Base-by-base conservation (phyloP, 2,329 filamentous ascomycete genomes). In the Phialophora chinensis region DNA sequence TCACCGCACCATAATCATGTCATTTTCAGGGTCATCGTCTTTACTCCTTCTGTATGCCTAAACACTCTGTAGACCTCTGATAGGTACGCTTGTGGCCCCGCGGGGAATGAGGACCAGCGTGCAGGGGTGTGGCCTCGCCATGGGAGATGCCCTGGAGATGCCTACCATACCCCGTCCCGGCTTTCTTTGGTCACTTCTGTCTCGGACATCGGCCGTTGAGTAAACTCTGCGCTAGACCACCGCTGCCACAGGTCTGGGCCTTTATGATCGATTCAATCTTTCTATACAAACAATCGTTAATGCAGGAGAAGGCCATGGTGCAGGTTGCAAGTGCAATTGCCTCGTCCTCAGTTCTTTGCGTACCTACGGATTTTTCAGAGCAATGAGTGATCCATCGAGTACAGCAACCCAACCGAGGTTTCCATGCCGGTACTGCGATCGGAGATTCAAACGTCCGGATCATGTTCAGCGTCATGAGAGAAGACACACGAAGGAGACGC, bases 381-480 rank as follows among this genome's bases (percentile, higher is more conserved):
- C n/a, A 50, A 50, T 50, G 47, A 50, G 47, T 50, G 47, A 20
- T 25, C 47, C 47, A 7, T 25, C 47, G 4, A 25, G 23, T 50
- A 27, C 47, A 27, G 20, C 47, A n/a, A 10, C 47, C 12, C 47
- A 50, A 14, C n/a, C n/a, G 47, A 50, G 47, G 20, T 38, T 61
- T n/a, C 59, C 44, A 23, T 61, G 59, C 47, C 44, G 59, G 59
- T 61, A 52, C 29, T 61, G 59, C 31, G 29, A 61, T 14, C 44
- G 59, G 47, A 44, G 47, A 44, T 61, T 61, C 23, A 42, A 44
- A 17, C 59, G 59, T 8, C 59, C 47, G 10, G 59, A 53, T n/a
- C 59, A 53, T 52, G 59, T 61, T 4, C 59, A 61, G 33, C 59
- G 59, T 27, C 59, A 61, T 27, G 59, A 61, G 31, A 47, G 59